Conservation (phyloP, 495 filamentous ascomycete species). For the Letharia lupina region DNA sequence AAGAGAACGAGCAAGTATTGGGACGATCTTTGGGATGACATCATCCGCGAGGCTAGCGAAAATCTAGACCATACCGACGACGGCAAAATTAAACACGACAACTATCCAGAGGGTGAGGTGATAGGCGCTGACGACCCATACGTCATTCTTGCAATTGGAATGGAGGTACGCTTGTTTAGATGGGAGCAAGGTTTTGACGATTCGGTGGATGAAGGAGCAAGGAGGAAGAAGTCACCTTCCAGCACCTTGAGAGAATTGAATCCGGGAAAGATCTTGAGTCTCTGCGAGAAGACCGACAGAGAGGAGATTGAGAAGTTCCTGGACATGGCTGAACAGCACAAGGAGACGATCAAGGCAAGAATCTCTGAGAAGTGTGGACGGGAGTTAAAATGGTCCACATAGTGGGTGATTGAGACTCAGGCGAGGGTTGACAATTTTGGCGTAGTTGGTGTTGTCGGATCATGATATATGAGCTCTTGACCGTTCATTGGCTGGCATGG, state of each 20-base stretch:
- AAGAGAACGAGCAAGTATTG: constrained; percentile 5
- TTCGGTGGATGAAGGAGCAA: neutral
- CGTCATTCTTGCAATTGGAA: constrained; percentile 6
- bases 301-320: neutral
- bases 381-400: neutral
- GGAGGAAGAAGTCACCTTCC: neutral
- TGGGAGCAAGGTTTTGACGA: constrained; percentile 13
- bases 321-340: neutral
- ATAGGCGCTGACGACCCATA: constrained; percentile 1
- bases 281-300: neutral
- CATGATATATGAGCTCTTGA: too few relatives aligned
- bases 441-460: too few relatives aligned
- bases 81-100: neutral
- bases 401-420: too few relatives aligned
- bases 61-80: neutral
- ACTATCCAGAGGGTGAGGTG: neutral
- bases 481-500: too few relatives aligned
- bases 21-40: constrained; percentile 6
- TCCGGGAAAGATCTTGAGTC: neutral
- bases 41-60: constrained; percentile 8
- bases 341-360: neutral
- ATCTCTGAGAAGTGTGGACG: neutral
- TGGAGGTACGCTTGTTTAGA: constrained; percentile 6
- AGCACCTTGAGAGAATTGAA: neutral
- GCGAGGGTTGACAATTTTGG: too few relatives aligned